Base-by-base conservation (phyloP, 208 protist species). In the Naegleria lovaniensis region DNA sequence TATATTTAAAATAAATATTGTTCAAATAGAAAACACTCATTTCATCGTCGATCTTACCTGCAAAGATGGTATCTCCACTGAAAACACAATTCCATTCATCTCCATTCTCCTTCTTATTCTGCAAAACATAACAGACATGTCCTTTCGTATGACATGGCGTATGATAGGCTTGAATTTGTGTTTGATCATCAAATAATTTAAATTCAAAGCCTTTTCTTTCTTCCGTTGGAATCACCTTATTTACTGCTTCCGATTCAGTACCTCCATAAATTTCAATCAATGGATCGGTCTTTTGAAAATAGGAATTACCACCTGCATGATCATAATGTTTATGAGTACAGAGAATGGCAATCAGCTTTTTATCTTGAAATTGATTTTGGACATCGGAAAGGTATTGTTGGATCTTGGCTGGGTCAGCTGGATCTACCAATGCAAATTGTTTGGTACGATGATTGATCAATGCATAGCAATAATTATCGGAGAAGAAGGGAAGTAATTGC, bases 111-210 rank as follows among this genome's bases (percentile, higher is more conserved):
- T 40, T 13, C 11, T 22, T 39, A 3, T 9, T 6, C 43, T 48
- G 4, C 16, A 87, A 33, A 0, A 87, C 7, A 51, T 40, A 87
- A 29, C 15, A 29, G 0, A 87, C 1, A 36, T 87, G 83, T 25
- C 83, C 83, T 22, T 22, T 33, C 9, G 83, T 87, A 51, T 87
- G 83, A 52, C 83, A 87, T 25, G 83, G 83, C 0, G 83, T 87
- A 15, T 29, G 40, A 22, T 67, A 67, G 22, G 33, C 83, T 29
- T 33, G 19, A 52, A 29, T 0, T 3, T n/a, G 38, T 13, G 2
- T 87, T n/a, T 40, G 0, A 40, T 40, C 41, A 25, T 33, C 40
- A 33, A 40, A 22, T 13, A 87, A 51, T 38, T 11, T 51, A 25
- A 87, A 40, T 41, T 85, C 36, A 48, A 48, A 48, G 7, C 5